These are phyloP conservation scores for Pleodorina starrii DNA, from an alignment of 139 green algal species.

Conservation along the genomic window DNA sequence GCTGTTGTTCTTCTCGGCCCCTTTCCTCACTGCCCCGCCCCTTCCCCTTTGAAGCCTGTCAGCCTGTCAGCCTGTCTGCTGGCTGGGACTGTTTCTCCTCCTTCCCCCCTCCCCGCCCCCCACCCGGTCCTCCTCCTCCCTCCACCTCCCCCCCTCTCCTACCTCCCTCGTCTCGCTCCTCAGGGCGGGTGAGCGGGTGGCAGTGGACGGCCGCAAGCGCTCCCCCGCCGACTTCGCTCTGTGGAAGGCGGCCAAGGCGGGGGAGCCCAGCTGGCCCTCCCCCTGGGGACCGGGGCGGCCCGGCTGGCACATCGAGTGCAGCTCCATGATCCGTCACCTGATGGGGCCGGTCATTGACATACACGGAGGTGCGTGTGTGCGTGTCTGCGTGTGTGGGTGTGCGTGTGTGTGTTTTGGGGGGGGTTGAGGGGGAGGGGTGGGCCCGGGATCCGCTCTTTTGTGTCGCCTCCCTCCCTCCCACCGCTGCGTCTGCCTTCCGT, in stretches of 20 bases:
- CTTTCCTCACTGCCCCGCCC: neutral
- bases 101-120: neutral
- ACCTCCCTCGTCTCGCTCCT: neutral
- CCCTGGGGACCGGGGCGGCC: slow-evolving; percentile 95
- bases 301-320: slow-evolving; percentile 98
- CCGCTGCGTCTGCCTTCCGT: neutral
- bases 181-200: slow-evolving; percentile 90
- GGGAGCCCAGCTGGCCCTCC: slow-evolving; percentile 91
- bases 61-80: too few species aligned
- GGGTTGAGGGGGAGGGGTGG: too few species aligned
- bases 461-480: too few species aligned
- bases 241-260: slow-evolving; percentile 95
- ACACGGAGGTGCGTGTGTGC: slow-evolving; percentile 78
- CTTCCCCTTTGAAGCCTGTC: neutral
- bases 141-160: neutral
- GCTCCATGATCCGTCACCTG: slow-evolving; percentile 89
- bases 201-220: slow-evolving; percentile 90
- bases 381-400: neutral
- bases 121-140: neutral
- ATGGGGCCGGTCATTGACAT: slow-evolving; percentile 93
- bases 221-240: slow-evolving; percentile 96
- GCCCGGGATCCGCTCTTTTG: too few species aligned
- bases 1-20: neutral
- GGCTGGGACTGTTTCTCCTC: too few species aligned
- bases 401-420: neutral